Base-by-base conservation (phyloP, 768 basidiomycete genomes). In the Mycena filopes region DNA sequence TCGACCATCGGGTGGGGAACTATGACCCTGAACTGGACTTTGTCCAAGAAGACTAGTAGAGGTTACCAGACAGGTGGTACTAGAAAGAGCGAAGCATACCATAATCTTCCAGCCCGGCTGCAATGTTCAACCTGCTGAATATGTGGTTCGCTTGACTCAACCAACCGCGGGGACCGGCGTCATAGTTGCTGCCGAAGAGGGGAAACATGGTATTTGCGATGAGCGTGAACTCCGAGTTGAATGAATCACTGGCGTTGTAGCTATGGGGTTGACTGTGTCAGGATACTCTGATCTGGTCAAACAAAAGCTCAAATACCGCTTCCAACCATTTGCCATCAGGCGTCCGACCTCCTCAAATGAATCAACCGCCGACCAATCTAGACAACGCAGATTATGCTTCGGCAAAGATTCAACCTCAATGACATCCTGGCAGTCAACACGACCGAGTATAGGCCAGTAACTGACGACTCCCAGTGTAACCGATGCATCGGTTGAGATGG, bases 61-160 rank as follows among this genome's bases (percentile, higher is more conserved):
- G 33, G 7, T n/a, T n/a, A n/a, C n/a, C n/a, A n/a, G n/a, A n/a
- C n/a, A n/a, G n/a, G n/a, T n/a, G n/a, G n/a, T n/a, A n/a, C n/a
- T n/a, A n/a, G n/a, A 12, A 33, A 33, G 12, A 7, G 33, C 33
- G 33, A 33, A 12, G 8, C 53, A 13, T 18, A 48, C 60, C 25
- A 18, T 55, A 62, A 31, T 48, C 20, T 1, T 55, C 60, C 10
- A 45, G 20, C 6, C 47, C 31, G 12, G 51, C 36, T 1, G 51
- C n/a, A 42, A 61, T 47, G 0, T 45, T 4, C 6, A 36, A 43
- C 5, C 43, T 28, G 2, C 15, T 54, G 50, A 61, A 61, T 3
- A 61, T 38, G 33, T 61, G 43, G 15, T 54, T 53, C 3, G 60
- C 60, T 20, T 61, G 50, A 16, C 21, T 18, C 20, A 46, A 26